Evolutionary conservation across 2,329 filamentous ascomycete species (phyloP), one percentile per base, ranked within the genome.

Genomic region (Ascochyta rabiei): DNA sequence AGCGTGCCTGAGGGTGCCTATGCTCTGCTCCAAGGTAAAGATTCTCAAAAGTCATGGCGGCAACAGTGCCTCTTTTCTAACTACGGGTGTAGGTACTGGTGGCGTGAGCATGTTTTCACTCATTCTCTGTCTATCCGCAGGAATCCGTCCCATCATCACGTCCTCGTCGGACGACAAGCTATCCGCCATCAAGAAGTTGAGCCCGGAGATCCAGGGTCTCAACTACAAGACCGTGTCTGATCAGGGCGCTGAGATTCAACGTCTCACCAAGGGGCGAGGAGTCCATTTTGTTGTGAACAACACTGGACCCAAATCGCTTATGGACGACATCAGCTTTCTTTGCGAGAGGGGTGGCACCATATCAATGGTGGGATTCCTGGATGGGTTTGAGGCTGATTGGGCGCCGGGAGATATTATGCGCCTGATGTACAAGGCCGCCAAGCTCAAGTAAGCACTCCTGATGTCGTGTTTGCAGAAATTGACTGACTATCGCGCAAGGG

Each of bases 141-240:
- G 65, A 4, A 69, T 72, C 43, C 48, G 24, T 5, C 66, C 87
- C 1, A 83, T 88, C 43, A 81, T 86, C 1, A 88, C 84, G 0
- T 86, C 84, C 0, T 85, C 81, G 0, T 82, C 80, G 0, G 76
- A 82, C 7, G 72, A 75, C 1, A 87, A 87, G 65, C 77, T 79
- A 0, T 70, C 78, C 23, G 74, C 72, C 8, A 72, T 87, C n/a
- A 77, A 84, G 30, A 56, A 59, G n/a, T 23, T 69, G 7, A 56
- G 53, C 15, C 58, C 61, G 1, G 19, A 37, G 2, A 44, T 71
- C 15, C 12, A 48, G 48, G 74, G 82, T 8, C 77, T 89, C 65
- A 88, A 89, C 70, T 89, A 89, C 69, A 83, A 80, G 48, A 77
- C 69, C 0, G 75, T 79, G 15, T 64, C 80, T 0, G 79, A 84